These are phyloP conservation scores for Lepraria neglecta DNA, from an alignment of 495 filamentous ascomycete species.

Conservation along the genomic window DNA sequence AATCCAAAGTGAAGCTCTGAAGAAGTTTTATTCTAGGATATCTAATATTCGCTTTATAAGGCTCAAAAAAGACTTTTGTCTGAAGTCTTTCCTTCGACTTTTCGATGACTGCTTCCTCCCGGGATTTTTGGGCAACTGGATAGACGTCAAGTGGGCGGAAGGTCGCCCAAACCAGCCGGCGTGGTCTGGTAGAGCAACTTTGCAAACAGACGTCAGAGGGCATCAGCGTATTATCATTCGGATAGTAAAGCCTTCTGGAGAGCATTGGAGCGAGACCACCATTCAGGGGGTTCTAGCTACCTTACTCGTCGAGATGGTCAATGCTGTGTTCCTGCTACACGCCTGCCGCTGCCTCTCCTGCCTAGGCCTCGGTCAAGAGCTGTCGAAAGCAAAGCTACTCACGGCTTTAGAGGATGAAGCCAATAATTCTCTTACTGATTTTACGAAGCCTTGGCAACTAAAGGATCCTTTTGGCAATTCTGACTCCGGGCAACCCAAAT, in stretches of 20 bases:
- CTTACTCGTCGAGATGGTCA: background rate
- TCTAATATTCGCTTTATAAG: background rate
- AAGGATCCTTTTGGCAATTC: background rate
- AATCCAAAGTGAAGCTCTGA: background rate
- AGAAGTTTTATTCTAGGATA: background rate
- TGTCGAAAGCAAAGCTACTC: background rate
- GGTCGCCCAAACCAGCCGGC: background rate
- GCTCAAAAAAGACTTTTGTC: background rate
- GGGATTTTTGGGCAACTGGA: background rate
- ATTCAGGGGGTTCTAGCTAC: background rate
- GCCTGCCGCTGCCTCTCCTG: background rate
- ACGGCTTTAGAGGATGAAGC: background rate
- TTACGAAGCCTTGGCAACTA: background rate
- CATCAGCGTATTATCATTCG: background rate
- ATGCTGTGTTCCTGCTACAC: background rate
- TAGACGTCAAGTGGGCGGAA: background rate
- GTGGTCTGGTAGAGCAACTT: background rate
- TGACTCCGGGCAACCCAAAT: too few species aligned
- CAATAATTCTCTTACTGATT: background rate
- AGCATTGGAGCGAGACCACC: background rate
- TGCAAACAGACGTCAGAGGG: background rate
- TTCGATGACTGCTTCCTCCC: background rate
- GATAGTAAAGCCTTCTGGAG: background rate
- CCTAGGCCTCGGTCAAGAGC: background rate
- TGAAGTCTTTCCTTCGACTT: background rate